phyloP scores from a whole-genome alignment of 306 rosid species.

The Neltuma alba region DNA sequence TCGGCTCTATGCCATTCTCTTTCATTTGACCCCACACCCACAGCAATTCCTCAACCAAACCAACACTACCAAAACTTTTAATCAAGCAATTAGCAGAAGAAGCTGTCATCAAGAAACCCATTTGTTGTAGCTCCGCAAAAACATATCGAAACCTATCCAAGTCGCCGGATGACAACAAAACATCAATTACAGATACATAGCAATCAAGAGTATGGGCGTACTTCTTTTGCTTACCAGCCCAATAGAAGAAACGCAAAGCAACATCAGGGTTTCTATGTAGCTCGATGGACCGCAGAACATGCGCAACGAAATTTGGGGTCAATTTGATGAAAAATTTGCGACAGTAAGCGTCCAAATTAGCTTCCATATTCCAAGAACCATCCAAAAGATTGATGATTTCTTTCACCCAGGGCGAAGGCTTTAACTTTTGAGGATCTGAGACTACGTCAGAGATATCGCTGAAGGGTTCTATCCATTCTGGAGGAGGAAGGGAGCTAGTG shows the following conservation, averaged over 20 bases:
- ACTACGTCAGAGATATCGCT: constrained; percentile 74
- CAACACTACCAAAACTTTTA: constrained; percentile 61
- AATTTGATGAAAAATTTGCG: constrained; percentile 57
- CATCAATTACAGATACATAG: constrained; percentile 64
- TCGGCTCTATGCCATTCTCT: constrained; percentile 63
- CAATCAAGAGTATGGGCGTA: constrained; percentile 69
- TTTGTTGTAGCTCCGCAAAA: constrained; percentile 41
- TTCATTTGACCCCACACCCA: constrained; percentile 88
- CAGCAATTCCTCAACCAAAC: constrained; percentile 74
- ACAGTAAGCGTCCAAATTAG: constrained; percentile 63
- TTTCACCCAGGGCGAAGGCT: constrained; percentile 78
- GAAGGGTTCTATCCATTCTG: constrained; percentile 79
- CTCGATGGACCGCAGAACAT: constrained; percentile 51
- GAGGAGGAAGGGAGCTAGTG: constrained; percentile 65
- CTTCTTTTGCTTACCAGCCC: constrained; percentile 64
- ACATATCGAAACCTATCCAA: constrained; percentile 33
- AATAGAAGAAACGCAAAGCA: constrained; percentile 66
- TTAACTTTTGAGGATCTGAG: constrained; percentile 42
- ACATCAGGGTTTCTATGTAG: constrained; percentile 42
- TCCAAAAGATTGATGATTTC: constrained; percentile 66
- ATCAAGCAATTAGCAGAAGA: constrained; percentile 62
- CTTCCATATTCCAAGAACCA: constrained; percentile 68
- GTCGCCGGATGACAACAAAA: constrained; percentile 43
- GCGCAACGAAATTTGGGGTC: constrained; percentile 73
- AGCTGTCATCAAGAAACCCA: constrained; percentile 51